A percentile compares a stretch with the other conserved stretches of the same genome.
These are phyloP conservation scores for Coffea humblotiana DNA, from an alignment of 305 asterid species.

Conservation along the genomic window DNA sequence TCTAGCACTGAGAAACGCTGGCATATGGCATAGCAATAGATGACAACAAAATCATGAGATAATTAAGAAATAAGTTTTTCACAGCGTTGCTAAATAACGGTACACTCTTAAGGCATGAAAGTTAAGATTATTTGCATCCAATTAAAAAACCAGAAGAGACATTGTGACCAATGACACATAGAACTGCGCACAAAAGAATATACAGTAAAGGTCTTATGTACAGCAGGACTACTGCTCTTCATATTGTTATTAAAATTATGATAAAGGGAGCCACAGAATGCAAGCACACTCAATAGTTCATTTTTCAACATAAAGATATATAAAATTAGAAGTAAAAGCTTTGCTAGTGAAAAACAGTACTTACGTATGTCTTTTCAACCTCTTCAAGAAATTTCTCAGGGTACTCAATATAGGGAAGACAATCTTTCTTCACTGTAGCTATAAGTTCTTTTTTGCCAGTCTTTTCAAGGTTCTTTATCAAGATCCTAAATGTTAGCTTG, in stretches of 20 bases:
- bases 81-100: not conserved
- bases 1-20: not conserved
- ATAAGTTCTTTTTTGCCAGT: slow-evolving; percentile 54
- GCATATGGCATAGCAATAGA: not conserved
- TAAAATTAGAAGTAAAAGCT: not conserved
- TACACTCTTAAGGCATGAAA: not conserved
- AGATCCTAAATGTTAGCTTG: slow-evolving; percentile 55
- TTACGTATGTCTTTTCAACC: slow-evolving; percentile 50
- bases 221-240: not conserved
- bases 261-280: not conserved
- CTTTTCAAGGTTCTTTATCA: slow-evolving; percentile 66
- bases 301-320: not conserved
- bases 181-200: not conserved
- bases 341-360: slow-evolving; percentile 17
- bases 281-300: not conserved
- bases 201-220: not conserved
- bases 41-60: not conserved
- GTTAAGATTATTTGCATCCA: not conserved
- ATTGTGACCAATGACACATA: not conserved
- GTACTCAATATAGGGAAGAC: slow-evolving; percentile 50
- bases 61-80: not conserved
- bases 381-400: slow-evolving; percentile 55
- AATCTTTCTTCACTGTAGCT: slow-evolving; percentile 53
- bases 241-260: not conserved
- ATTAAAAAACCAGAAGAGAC: not conserved